A percentile compares a stretch with the other conserved stretches of the same genome.
phyloP scores from a whole-genome alignment of 2,329 filamentous ascomycete species.

The Fusarium incarnatum region DNA sequence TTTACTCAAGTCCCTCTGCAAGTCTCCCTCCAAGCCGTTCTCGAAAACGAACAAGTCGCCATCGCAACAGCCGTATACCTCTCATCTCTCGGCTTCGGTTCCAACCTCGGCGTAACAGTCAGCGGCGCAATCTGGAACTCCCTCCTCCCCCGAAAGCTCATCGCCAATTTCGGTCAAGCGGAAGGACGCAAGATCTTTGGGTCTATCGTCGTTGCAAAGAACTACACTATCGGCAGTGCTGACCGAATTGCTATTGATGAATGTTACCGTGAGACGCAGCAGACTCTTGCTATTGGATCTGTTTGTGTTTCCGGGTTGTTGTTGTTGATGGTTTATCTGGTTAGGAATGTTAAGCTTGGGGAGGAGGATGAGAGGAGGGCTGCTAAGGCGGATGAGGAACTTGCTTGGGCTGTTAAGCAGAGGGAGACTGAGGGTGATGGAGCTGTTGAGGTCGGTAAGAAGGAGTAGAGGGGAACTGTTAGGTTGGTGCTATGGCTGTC shows the following conservation, averaged over 20 bases:
- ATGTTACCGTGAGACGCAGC: constrained; percentile 30
- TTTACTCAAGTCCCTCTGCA: constrained; percentile 23
- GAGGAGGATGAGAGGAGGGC: constrained; percentile 32
- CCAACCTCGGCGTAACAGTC: constrained; percentile 30
- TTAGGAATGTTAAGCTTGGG: constrained; percentile 22
- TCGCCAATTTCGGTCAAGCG: constrained; percentile 8
- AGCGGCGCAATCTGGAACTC: constrained; percentile 40
- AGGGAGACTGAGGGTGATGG: background rate
- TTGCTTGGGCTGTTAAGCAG: constrained; percentile 35
- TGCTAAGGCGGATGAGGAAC: constrained; percentile 25
- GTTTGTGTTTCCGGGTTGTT: constrained; percentile 22
- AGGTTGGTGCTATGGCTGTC: fast-evolving
- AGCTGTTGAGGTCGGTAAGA: background rate
- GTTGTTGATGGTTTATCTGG: constrained; percentile 6
- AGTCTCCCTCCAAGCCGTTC: constrained; percentile 23
- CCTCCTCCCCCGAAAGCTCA: constrained; percentile 20
- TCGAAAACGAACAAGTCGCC: constrained; percentile 27
- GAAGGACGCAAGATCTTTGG: constrained; percentile 29
- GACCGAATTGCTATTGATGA: constrained; percentile 19
- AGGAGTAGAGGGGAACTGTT: fast-evolving
- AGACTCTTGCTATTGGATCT: constrained; percentile 31
- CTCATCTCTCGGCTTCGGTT: constrained; percentile 27
- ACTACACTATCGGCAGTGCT: constrained; percentile 12
- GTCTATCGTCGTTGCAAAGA: constrained; percentile 25
- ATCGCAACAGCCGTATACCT: constrained; percentile 34